Conservation (phyloP, 2,329 filamentous ascomycete genomes). For the Gaeumannomyces sp. region DNA sequence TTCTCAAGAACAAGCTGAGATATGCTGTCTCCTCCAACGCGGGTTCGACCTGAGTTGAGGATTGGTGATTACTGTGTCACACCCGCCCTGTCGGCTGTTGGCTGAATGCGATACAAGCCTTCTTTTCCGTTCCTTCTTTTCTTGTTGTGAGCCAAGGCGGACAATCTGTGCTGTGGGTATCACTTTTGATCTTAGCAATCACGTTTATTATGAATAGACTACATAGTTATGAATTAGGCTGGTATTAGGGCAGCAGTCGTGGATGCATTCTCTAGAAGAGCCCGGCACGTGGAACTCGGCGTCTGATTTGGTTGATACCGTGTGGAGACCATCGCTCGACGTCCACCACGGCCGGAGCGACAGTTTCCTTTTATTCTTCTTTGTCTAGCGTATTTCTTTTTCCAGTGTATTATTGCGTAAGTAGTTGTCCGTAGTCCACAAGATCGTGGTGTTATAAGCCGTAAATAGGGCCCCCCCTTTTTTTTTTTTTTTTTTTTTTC, state of each 20-base stretch:
- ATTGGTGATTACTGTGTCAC: not conserved
- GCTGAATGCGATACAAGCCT: not conserved
- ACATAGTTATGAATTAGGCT: not conserved
- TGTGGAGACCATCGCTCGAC: no score
- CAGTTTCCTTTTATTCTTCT: not conserved
- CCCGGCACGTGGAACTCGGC: no score
- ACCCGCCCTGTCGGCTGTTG: not conserved
- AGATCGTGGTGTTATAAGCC: not conserved
- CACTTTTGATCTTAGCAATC: not conserved
- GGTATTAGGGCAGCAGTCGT: no score
- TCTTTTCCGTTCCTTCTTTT: not conserved
- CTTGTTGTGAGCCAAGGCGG: not conserved
- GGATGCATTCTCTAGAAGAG: no score
- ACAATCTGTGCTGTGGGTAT: not conserved
- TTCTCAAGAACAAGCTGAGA: conserved; percentile 71
- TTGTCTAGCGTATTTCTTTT: not conserved
- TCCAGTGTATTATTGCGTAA: no score
- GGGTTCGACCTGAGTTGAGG: conserved; percentile 71
- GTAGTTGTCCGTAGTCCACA: not conserved
- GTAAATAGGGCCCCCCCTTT: not conserved
- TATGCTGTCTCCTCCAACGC: conserved; percentile 88
- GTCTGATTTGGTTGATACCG: no score
- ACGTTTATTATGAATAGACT: not conserved
- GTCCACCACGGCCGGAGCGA: no score
- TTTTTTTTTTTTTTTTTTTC: no score